phyloP scores from a whole-genome alignment of 805 yeast genomes.

The Candida tammaniensis region DNA sequence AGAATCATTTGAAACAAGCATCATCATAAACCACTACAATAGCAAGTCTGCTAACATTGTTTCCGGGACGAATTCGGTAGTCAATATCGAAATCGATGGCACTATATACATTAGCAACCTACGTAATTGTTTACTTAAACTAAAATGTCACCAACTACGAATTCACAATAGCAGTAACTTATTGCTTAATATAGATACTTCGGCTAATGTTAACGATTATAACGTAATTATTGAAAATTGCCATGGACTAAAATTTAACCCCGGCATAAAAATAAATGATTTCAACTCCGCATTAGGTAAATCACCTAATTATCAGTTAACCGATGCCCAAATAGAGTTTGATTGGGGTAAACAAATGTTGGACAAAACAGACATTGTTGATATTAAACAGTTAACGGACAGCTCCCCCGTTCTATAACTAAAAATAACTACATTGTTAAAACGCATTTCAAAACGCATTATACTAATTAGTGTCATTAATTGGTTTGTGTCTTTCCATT shows the following conservation, averaged over 20 bases:
- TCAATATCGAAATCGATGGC: conserved; percentile 23
- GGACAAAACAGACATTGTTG: too few species aligned
- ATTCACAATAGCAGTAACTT: conserved; percentile 21
- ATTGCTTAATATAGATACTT: conserved; percentile 17
- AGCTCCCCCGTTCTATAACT: too few species aligned
- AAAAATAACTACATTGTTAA: too few species aligned
- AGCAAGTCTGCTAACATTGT: conserved; percentile 23
- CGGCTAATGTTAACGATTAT: conserved; percentile 8
- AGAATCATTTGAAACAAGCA: conserved; percentile 1
- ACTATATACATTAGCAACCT: conserved; percentile 28
- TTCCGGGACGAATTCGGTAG: conserved; percentile 13
- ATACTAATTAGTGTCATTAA: too few species aligned
- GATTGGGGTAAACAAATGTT: too few species aligned
- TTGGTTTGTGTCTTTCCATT: too few species aligned
- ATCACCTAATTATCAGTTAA: too few species aligned
- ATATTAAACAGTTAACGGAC: too few species aligned
- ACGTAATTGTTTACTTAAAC: conserved; percentile 14
- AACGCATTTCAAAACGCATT: too few species aligned
- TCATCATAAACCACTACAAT: conserved; percentile 9
- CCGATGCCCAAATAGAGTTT: too few species aligned
- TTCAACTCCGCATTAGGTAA: too few species aligned
- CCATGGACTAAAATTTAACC: conserved; percentile 12
- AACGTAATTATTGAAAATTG: conserved; percentile 33
- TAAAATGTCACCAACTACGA: conserved; percentile 30
- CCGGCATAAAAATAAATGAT: conserved; percentile 22